Percentiles rank a stretch among this genome's conserved stretches.
Evolutionary conservation across 805 yeast genomes (phyloP).

Genomic region (Teunomyces aglyptinius): DNA sequence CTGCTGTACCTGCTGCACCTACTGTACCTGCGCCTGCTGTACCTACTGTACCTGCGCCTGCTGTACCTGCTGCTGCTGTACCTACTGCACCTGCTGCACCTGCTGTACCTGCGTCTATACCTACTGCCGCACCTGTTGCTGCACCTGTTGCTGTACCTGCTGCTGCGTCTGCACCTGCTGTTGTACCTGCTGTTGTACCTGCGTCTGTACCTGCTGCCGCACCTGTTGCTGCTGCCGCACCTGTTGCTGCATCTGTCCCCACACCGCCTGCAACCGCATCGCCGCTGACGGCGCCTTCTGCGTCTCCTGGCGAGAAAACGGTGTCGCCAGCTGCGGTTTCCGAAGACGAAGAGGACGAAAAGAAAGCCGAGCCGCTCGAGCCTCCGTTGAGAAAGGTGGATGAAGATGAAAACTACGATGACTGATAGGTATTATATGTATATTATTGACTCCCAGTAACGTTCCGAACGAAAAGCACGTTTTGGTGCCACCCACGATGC

Average conservation of each 20-base stretch:
- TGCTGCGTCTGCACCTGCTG: constrained; percentile 6
- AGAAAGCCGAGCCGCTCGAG: constrained; percentile 31
- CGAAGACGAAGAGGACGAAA: constrained; percentile 31
- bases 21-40: no score
- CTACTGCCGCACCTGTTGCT: constrained; percentile 5
- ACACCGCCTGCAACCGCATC: constrained; percentile 6
- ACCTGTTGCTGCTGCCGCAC: no score
- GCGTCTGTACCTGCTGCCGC: background rate
- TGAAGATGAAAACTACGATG: constrained; percentile 48
- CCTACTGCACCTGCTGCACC: constrained; percentile 1
- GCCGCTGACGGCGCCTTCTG: constrained; percentile 5
- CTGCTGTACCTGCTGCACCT: constrained; percentile 3
- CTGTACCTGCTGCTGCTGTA: constrained; percentile 3
- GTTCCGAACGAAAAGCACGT: no score
- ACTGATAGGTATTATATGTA: constrained; percentile 23
- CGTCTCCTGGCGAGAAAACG: background rate
- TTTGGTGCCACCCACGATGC: no score
- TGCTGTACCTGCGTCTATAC: constrained; percentile 2
- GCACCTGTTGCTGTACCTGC: no score
- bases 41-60: background rate
- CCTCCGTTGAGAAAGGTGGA: constrained; percentile 47
- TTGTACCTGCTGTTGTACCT: constrained; percentile 2
- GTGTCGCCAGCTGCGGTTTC: constrained; percentile 4
- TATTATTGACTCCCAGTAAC: background rate
- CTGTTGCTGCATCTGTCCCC: constrained; percentile 6